Evolutionary conservation across 1,139 yeast genomes (phyloP).

Genomic region (Candida labiduridarum): DNA sequence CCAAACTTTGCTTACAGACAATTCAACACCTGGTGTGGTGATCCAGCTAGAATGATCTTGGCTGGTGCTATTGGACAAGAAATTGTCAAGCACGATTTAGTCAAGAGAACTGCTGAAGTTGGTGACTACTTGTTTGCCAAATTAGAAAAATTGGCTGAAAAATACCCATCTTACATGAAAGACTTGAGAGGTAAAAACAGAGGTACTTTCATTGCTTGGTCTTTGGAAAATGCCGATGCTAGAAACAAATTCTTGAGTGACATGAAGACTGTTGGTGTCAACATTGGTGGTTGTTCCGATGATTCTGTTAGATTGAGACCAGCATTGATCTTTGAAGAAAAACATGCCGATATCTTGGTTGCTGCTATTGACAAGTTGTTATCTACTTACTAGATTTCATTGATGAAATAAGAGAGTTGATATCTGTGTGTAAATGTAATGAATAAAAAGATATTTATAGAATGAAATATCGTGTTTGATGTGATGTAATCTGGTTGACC

Average conservation of each 20-base stretch:
- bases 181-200: conserved; percentile 74
- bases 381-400: conserved; percentile 28
- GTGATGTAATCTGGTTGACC: neutral
- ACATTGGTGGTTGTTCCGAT: conserved; percentile 82
- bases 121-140: conserved; percentile 64
- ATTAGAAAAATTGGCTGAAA: conserved; percentile 51
- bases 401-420: neutral
- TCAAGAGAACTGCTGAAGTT: conserved; percentile 54
- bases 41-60: conserved; percentile 75
- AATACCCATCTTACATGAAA: conserved; percentile 52
- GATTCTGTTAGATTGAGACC: conserved; percentile 78
- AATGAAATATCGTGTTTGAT: neutral
- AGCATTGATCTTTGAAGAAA: conserved; percentile 69
- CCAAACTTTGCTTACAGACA: conserved; percentile 79
- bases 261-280: conserved; percentile 64
- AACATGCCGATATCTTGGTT: conserved; percentile 71
- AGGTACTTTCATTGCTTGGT: conserved; percentile 84
- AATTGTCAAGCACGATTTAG: conserved; percentile 60
- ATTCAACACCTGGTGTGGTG: conserved; percentile 93
- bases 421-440: neutral
- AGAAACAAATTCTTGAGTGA: conserved; percentile 62
- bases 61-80: conserved; percentile 72
- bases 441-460: neutral
- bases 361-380: conserved; percentile 51
- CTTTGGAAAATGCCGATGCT: conserved; percentile 51